phyloP scores from a whole-genome alignment of 1,139 yeast species.

The Yamadazyma diddensiae region DNA sequence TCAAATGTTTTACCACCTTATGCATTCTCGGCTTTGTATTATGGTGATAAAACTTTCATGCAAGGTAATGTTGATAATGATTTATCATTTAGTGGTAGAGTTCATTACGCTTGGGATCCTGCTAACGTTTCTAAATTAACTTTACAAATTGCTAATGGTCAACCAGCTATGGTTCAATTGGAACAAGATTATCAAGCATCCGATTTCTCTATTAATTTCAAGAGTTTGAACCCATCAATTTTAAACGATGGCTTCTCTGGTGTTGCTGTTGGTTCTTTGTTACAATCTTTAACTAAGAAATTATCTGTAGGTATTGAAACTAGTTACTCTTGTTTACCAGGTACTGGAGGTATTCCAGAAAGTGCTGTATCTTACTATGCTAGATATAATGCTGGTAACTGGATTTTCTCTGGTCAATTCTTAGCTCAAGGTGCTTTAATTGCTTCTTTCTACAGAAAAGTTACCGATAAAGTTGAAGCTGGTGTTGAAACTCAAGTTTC shows the following conservation, averaged over 20 bases:
- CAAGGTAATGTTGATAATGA: constrained; percentile 94
- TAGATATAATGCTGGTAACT: constrained; percentile 81
- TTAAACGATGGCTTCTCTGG: constrained; percentile 69
- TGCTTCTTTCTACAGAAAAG: constrained; percentile 93
- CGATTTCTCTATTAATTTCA: constrained; percentile 85
- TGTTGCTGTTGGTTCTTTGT: constrained; percentile 84
- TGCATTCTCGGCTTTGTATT: constrained; percentile 88
- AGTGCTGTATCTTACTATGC: constrained; percentile 89
- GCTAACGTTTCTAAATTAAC: constrained; percentile 79
- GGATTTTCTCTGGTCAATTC: constrained; percentile 94
- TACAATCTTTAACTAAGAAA: constrained; percentile 84
- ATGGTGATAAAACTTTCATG: constrained; percentile 78
- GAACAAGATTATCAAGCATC: constrained; percentile 94
- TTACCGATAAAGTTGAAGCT: constrained; percentile 91
- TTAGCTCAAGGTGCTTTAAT: constrained; percentile 90
- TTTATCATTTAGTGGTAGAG: constrained; percentile 79
- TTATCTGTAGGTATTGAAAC: constrained; percentile 92
- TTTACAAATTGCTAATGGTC: constrained; percentile 83
- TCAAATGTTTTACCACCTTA: constrained; percentile 86
- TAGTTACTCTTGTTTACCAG: constrained; percentile 78
- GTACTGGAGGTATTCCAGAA: constrained; percentile 81
- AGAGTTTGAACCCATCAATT: constrained; percentile 85
- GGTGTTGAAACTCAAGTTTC: constrained; percentile 90
- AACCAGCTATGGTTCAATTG: constrained; percentile 91
- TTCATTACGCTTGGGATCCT: constrained; percentile 89